Evolutionary conservation across 768 basidiomycete genomes (phyloP).

Genomic region (Leucosporidium creatinivorum): DNA sequence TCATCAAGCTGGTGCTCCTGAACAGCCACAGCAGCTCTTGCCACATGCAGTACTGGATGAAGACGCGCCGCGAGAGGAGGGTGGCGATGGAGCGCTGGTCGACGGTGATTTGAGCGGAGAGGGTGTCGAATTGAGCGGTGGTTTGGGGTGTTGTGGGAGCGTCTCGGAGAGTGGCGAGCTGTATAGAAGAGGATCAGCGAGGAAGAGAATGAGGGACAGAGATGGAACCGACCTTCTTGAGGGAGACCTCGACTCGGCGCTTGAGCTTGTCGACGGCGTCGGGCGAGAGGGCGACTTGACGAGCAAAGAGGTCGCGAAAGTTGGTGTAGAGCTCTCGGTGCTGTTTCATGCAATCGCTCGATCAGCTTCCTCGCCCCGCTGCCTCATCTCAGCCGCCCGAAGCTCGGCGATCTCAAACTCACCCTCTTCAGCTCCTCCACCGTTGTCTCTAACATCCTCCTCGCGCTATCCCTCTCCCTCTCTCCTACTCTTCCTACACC

Average conservation of each 20-base stretch:
- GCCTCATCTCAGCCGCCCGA: background rate
- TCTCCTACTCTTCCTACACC: slow-evolving; percentile 42
- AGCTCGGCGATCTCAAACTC: slow-evolving; percentile 32
- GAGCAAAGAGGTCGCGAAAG: slow-evolving; percentile 23
- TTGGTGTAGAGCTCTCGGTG: slow-evolving; percentile 46
- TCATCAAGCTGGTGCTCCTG: slow-evolving; percentile 4
- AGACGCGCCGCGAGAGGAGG: slow-evolving; percentile 69
- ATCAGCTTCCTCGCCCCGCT: background rate
- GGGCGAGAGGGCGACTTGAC: slow-evolving; percentile 72
- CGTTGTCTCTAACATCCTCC: slow-evolving; percentile 34
- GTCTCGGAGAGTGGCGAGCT: slow-evolving; percentile 12
- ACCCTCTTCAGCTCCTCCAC: slow-evolving; percentile 31
- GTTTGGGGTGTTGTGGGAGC: background rate
- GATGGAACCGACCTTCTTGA: slow-evolving; percentile 52
- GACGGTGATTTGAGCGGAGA: slow-evolving; percentile 65
- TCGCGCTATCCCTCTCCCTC: slow-evolving; percentile 38
- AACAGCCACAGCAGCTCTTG: slow-evolving; percentile 19
- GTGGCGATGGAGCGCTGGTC: slow-evolving; percentile 74
- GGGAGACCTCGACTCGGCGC: slow-evolving; percentile 71
- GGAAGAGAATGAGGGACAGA: background rate
- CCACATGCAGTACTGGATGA: slow-evolving; percentile 52
- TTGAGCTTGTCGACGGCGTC: slow-evolving; percentile 82
- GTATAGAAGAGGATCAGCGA: too few species aligned
- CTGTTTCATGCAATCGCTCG: slow-evolving; percentile 30
- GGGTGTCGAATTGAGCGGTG: slow-evolving; percentile 56